Conservation (phyloP, 176 grass and related monocot species). For the Musa itinerans region DNA sequence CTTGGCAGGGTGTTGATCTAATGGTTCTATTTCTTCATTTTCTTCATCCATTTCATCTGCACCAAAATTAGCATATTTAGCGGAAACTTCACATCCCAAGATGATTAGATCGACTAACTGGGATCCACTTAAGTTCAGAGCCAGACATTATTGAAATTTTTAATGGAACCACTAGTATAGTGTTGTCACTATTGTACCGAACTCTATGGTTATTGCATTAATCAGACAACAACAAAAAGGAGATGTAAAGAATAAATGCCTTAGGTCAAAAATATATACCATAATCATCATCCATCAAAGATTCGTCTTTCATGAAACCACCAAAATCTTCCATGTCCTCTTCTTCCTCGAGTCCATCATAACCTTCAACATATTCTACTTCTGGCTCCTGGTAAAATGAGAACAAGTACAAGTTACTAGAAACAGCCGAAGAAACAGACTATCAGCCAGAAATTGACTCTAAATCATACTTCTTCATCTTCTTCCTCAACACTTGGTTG, state of each 20-base stretch:
- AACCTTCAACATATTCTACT: conserved; percentile 70
- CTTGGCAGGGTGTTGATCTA: conserved; percentile 25
- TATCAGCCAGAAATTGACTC: conserved; percentile 1
- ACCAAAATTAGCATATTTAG: background rate
- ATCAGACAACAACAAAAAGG: background rate
- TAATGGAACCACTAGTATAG: no score
- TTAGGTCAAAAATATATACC: conserved; percentile 11
- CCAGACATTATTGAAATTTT: no score
- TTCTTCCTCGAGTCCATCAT: conserved; percentile 56
- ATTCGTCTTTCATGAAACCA: conserved; percentile 21
- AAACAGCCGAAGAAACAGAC: background rate
- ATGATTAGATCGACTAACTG: no score
- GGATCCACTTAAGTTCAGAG: no score
- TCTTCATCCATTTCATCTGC: conserved; percentile 37
- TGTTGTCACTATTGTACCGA: background rate
- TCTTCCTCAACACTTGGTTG: conserved; percentile 33
- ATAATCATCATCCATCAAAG: conserved; percentile 24
- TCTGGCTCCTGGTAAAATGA: conserved; percentile 33
- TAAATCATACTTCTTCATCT: conserved; percentile 45
- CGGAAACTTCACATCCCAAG: background rate
- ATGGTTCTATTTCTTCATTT: conserved; percentile 24
- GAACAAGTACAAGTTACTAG: background rate
- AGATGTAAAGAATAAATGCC: background rate
- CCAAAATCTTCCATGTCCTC: conserved; percentile 89
- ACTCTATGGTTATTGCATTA: background rate